A percentile compares a stretch with the other conserved stretches of the same genome.
These are phyloP conservation scores for Castanopsis chinensis DNA, from an alignment of 306 rosid genomes.

Conservation along the genomic window DNA sequence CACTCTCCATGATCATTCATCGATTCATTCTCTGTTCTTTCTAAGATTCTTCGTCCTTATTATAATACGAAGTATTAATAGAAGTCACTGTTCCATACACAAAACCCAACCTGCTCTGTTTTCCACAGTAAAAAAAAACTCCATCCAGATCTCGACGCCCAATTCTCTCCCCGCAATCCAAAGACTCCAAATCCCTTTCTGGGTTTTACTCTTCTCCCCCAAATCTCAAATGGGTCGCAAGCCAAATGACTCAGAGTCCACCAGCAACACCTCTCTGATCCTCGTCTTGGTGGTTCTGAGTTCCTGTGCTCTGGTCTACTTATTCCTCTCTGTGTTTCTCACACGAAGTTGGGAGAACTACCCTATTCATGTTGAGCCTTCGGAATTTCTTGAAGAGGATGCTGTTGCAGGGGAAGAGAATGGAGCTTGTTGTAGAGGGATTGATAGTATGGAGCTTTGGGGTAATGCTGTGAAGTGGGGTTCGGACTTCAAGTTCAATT, in stretches of 20 bases:
- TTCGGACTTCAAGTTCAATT: slow-evolving; percentile 74
- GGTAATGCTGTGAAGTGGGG: slow-evolving; percentile 96
- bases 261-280: slow-evolving; percentile 35
- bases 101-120: neutral
- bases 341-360: slow-evolving; percentile 13
- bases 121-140: slow-evolving; percentile 57
- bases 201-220: slow-evolving; percentile 25
- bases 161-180: slow-evolving; percentile 8
- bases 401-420: slow-evolving; percentile 19
- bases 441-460: slow-evolving; percentile 83
- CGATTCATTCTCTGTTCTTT: neutral
- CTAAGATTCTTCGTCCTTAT: neutral
- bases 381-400: slow-evolving; percentile 26
- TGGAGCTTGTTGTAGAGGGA: slow-evolving; percentile 67
- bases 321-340: slow-evolving; percentile 47
- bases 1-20: neutral
- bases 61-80: neutral
- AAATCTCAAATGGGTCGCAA: slow-evolving; percentile 70
- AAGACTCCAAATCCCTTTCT: slow-evolving; percentile 21
- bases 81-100: neutral
- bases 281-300: slow-evolving; percentile 41
- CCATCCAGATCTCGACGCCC: neutral
- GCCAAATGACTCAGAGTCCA: slow-evolving; percentile 37
- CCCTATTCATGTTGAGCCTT: slow-evolving; percentile 16
- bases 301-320: slow-evolving; percentile 63